These are phyloP conservation scores for Aureobasidium sp. DNA, from an alignment of 2,329 filamentous ascomycete species.

Conservation along the genomic window DNA sequence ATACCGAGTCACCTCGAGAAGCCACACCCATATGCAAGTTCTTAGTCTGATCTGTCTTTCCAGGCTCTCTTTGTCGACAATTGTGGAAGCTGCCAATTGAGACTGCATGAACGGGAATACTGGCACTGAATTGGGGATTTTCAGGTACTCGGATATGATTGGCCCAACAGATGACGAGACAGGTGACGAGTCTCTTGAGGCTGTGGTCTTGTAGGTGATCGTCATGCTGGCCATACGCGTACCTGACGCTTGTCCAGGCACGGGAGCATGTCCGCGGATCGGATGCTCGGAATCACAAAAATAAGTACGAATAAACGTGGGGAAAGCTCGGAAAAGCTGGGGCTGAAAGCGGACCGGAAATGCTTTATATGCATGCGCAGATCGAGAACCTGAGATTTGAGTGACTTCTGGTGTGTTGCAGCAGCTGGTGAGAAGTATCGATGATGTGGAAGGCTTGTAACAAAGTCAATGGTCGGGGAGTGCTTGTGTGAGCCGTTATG, in stretches of 20 bases:
- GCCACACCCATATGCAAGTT: neutral
- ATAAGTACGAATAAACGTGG: conserved; percentile 5
- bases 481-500: neutral
- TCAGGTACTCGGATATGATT: neutral
- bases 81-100: neutral
- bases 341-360: neutral
- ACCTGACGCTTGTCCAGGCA: conserved; percentile 11
- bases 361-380: neutral
- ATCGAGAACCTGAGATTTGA: neutral
- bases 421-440: neutral
- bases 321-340: conserved; percentile 10
- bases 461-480: neutral
- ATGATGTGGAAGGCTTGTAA: neutral
- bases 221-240: neutral
- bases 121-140: neutral
- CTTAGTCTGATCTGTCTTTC: neutral
- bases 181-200: neutral
- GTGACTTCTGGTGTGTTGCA: neutral
- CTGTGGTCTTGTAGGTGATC: neutral
- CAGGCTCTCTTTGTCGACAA: neutral
- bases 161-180: neutral
- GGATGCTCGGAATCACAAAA: neutral
- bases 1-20: neutral
- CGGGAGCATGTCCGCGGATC: conserved; percentile 2
- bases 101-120: neutral